A percentile compares a stretch with the other conserved stretches of the same genome.
Evolutionary conservation across 176 grass and related monocot species (phyloP).

Genomic region (Oryza australiensis): DNA sequence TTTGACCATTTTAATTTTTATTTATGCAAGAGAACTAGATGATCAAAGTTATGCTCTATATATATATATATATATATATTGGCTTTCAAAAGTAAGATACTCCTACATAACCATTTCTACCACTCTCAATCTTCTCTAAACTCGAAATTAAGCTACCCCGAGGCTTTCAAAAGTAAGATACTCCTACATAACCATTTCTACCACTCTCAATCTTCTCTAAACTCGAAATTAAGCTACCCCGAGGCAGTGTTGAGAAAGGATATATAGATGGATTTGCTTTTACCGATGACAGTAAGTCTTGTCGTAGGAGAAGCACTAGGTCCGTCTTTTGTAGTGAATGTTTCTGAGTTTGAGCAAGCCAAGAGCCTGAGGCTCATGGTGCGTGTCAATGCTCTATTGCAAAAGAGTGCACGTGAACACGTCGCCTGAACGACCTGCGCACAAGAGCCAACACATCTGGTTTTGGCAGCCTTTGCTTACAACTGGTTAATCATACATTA

Average conservation of each 20-base stretch:
- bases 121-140: no score
- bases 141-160: no score
- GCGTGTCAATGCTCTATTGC: not conserved
- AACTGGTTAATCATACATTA: not conserved
- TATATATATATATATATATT: no score
- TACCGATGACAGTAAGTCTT: not conserved
- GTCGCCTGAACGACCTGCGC: not conserved
- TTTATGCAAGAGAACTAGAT: no score
- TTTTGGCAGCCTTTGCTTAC: not conserved
- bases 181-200: no score
- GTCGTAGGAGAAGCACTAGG: not conserved
- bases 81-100: no score
- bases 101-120: no score
- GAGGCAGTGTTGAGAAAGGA: not conserved
- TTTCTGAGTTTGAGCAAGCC: constrained; percentile 1
- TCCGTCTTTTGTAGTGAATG: constrained; percentile 6
- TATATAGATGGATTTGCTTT: not conserved
- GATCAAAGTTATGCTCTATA: no score
- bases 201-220: no score
- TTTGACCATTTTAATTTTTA: no score
- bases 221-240: no score
- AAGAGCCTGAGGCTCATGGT: not conserved
- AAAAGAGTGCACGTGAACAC: constrained; percentile 19
- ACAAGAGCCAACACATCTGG: not conserved
- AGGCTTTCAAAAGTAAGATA: no score